Conservation (phyloP, 345 rosid species). For the Ricinus communis region DNA sequence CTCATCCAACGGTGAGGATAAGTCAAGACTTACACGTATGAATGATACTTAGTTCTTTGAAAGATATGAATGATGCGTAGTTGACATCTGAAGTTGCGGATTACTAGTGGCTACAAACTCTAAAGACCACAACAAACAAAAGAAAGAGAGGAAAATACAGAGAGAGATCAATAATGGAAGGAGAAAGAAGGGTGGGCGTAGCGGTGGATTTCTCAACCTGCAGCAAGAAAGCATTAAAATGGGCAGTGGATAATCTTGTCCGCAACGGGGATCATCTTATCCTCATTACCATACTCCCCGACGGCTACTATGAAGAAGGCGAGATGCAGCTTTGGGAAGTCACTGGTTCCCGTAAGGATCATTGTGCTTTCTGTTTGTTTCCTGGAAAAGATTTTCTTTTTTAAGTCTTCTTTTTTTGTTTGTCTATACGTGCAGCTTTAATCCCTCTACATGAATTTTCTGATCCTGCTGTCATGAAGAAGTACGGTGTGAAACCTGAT, state of each 20-base stretch:
- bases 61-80: no score
- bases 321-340: conserved; percentile 90
- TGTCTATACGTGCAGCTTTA: conserved; percentile 45
- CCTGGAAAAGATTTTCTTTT: background rate
- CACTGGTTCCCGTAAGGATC: conserved; percentile 71
- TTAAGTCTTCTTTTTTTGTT: background rate
- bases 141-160: background rate
- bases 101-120: background rate
- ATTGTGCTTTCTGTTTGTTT: conserved; percentile 1
- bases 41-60: no score
- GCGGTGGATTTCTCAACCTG: conserved; percentile 88
- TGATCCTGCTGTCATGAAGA: conserved; percentile 60
- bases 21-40: no score
- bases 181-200: conserved; percentile 64
- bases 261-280: conserved; percentile 83
- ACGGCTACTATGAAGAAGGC: conserved; percentile 64
- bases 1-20: no score
- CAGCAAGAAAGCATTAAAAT: conserved; percentile 75
- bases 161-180: conserved; percentile 51
- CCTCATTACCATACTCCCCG: conserved; percentile 56
- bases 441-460: conserved; percentile 64
- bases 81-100: conserved; percentile 3
- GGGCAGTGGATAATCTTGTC: conserved; percentile 80
- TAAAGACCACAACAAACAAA: background rate
- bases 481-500: conserved; percentile 71